Conservation (phyloP, 2,329 filamentous ascomycete genomes). For the Pseudogymnoascus sp. region DNA sequence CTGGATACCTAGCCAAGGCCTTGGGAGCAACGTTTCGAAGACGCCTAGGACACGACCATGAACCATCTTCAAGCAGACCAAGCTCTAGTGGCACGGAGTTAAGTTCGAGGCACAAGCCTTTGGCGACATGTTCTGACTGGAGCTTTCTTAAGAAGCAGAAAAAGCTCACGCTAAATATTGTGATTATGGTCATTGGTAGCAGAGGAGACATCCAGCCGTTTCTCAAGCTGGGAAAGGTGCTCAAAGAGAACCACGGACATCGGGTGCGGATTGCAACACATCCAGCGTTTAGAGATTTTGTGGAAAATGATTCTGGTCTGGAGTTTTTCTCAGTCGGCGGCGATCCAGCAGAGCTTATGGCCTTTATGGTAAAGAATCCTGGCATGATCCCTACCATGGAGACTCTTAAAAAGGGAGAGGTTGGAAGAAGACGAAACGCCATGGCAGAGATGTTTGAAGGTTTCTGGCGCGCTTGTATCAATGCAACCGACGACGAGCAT, state of each 20-base stretch:
- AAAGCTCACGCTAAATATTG: slow-evolving; percentile 58
- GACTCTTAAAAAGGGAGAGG: slow-evolving; percentile 65
- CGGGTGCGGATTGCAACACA: slow-evolving; percentile 73
- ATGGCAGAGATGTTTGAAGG: slow-evolving; percentile 81
- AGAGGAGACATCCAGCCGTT: slow-evolving; percentile 78
- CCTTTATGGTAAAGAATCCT: slow-evolving; percentile 76
- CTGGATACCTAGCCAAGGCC: slow-evolving; percentile 66
- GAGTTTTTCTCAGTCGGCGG: slow-evolving; percentile 78
- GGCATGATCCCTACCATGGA: slow-evolving; percentile 69
- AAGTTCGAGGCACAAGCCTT: not conserved
- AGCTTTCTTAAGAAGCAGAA: slow-evolving; percentile 15
- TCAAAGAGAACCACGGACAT: slow-evolving; percentile 65
- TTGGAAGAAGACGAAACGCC: slow-evolving; percentile 55
- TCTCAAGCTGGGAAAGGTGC: slow-evolving; percentile 62
- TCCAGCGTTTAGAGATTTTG: slow-evolving; percentile 67
- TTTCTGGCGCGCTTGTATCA: slow-evolving; percentile 73
- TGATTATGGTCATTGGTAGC: slow-evolving; percentile 76
- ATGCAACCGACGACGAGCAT: slow-evolving; percentile 61
- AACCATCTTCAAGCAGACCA: not conserved
- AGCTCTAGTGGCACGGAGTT: not conserved
- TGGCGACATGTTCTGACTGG: slow-evolving; percentile 13
- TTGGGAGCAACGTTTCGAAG: slow-evolving; percentile 56
- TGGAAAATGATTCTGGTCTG: slow-evolving; percentile 60
- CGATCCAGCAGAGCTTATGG: slow-evolving; percentile 74
- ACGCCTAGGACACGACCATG: slow-evolving; percentile 34